Evolutionary conservation across 108 stramenopile genomes (phyloP).

Genomic region (Mediolabrus comicus): DNA sequence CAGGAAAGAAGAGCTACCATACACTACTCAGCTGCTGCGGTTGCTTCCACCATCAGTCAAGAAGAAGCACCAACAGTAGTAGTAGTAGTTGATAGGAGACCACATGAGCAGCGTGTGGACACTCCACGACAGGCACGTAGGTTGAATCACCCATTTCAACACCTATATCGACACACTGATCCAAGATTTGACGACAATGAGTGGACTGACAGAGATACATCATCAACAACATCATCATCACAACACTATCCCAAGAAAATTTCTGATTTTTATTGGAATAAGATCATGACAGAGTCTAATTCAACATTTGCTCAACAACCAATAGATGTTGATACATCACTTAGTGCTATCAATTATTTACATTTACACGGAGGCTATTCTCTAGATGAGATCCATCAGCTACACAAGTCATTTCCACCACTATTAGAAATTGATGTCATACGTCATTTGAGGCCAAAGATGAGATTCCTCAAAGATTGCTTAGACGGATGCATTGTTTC

Average conservation of each 20-base stretch:
- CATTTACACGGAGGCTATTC: slow-evolving; percentile 50
- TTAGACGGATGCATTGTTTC: slow-evolving; percentile 16
- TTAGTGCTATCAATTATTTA: slow-evolving; percentile 61
- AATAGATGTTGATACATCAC: slow-evolving; percentile 28
- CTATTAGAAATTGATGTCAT: slow-evolving; percentile 61
- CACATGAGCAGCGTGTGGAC: slow-evolving; percentile 65
- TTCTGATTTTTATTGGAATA: background rate
- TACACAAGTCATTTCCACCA: slow-evolving; percentile 72
- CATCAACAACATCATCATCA: too few relatives aligned
- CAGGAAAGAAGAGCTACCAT: background rate
- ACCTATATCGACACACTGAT: slow-evolving; percentile 68
- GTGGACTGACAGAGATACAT: slow-evolving; percentile 13
- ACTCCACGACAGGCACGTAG: slow-evolving; percentile 68
- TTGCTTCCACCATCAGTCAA: too few relatives aligned
- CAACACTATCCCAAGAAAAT: background rate
- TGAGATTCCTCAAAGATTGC: slow-evolving; percentile 73
- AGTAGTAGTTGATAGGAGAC: slow-evolving; percentile 37
- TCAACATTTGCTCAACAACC: slow-evolving; percentile 8
- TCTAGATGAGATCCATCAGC: slow-evolving; percentile 48
- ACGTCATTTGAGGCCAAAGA: slow-evolving; percentile 75
- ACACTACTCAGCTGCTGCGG: too few relatives aligned
- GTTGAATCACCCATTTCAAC: slow-evolving; percentile 74
- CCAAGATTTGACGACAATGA: slow-evolving; percentile 39
- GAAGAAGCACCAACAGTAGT: background rate
- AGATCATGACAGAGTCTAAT: background rate